A percentile compares a stretch with the other conserved stretches of the same genome.
phyloP scores from a whole-genome alignment of 2,329 filamentous ascomycete genomes.

The Tolypocladium amazonense region DNA sequence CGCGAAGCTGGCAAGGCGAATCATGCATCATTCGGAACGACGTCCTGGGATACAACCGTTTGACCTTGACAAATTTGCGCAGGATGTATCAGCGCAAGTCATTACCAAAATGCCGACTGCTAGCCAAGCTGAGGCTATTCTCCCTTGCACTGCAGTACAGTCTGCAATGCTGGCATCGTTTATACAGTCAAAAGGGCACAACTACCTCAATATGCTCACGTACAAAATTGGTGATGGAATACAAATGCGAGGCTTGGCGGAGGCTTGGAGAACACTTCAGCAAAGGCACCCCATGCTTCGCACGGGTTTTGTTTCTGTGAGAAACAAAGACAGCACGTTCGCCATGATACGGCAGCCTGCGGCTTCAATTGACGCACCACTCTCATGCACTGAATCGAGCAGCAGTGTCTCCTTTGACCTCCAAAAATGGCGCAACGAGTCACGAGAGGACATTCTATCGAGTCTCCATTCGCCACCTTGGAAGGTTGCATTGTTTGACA shows the following conservation, averaged over 20 bases:
- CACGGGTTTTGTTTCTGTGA: conserved; percentile 58
- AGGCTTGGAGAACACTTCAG: conserved; percentile 50
- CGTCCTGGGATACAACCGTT: conserved; percentile 11
- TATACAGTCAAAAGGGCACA: conserved; percentile 49
- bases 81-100: conserved; percentile 18
- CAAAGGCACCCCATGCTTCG: conserved; percentile 60
- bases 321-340: conserved; percentile 52
- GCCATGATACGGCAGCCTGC: conserved; percentile 58
- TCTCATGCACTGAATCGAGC: conserved; percentile 2
- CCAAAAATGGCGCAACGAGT: conserved; percentile 25
- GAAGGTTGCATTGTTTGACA: conserved; percentile 41
- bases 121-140: conserved; percentile 41
- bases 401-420: conserved; percentile 15
- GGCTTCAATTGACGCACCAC: conserved; percentile 3
- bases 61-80: conserved; percentile 29
- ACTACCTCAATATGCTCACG: conserved; percentile 68
- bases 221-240: conserved; percentile 35
- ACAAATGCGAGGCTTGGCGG: conserved; percentile 28
- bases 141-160: conserved; percentile 74
- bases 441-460: conserved; percentile 21
- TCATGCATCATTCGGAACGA: conserved; percentile 8
- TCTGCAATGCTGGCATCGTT: conserved; percentile 71
- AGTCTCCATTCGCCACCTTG: conserved; percentile 50
- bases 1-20: conserved; percentile 23
- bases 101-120: conserved; percentile 5